A percentile compares a stretch with the other conserved stretches of the same genome.
Evolutionary conservation across 805 yeast genomes (phyloP).

Genomic region (Suhomyces kilbournensis): DNA sequence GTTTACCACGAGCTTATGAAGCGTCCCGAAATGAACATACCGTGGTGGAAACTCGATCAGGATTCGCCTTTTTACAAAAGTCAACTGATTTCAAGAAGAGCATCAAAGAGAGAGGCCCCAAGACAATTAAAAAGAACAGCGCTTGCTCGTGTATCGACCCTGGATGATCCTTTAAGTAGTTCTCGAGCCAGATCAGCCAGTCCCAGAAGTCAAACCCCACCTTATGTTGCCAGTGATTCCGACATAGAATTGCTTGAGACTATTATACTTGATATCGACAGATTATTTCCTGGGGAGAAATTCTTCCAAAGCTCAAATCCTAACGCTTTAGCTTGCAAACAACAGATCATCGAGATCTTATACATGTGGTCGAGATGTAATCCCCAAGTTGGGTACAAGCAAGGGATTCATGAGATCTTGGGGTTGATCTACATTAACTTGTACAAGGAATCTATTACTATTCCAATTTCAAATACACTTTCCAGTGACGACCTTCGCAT

Average conservation of each 20-base stretch:
- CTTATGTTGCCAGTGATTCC: conserved; percentile 9
- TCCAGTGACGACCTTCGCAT: conserved; percentile 32
- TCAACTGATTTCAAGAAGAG: not conserved
- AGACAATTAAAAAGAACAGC: conserved; percentile 4
- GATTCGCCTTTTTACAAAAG: conserved; percentile 27
- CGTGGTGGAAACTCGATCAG: conserved; percentile 34
- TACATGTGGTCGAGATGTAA: conserved; percentile 51
- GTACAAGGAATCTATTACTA: conserved; percentile 30
- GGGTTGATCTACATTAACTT: conserved; percentile 47
- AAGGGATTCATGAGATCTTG: conserved; percentile 54
- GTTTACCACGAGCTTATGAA: conserved; percentile 33
- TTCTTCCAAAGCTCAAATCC: conserved; percentile 21
- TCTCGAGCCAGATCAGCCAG: not conserved
- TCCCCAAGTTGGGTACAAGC: conserved; percentile 42
- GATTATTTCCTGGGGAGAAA: conserved; percentile 50
- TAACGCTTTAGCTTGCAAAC: conserved; percentile 17
- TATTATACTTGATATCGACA: conserved; percentile 49
- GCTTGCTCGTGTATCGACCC: conserved; percentile 18
- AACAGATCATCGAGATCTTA: conserved; percentile 40
- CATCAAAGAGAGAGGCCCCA: not conserved
- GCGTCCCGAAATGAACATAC: conserved; percentile 29
- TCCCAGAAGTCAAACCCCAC: conserved; percentile 3
- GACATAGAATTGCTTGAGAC: conserved; percentile 42
- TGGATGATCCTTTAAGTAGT: conserved; percentile 17
- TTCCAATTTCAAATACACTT: conserved; percentile 12